Evolutionary conservation across 768 basidiomycete genomes (phyloP).

Genomic region (Amanita inopinata): DNA sequence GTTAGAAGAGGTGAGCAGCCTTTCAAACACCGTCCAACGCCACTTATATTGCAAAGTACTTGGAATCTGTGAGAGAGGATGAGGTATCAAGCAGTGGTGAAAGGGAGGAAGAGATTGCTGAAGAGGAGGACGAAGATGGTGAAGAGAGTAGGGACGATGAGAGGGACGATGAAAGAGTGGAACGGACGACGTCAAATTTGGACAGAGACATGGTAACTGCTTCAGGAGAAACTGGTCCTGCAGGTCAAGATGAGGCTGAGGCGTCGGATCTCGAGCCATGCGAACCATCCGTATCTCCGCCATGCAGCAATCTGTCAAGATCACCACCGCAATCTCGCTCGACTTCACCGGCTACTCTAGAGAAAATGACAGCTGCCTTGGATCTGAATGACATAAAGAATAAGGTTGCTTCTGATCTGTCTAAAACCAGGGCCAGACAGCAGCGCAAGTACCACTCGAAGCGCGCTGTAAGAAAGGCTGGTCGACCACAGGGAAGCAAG

Average conservation of each 20-base stretch:
- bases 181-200: no score
- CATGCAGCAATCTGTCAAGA: conserved; percentile 29
- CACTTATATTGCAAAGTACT: conserved; percentile 40
- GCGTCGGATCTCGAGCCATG: background rate
- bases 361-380: conserved; percentile 33
- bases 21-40: conserved; percentile 14
- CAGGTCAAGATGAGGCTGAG: conserved; percentile 6
- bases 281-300: conserved; percentile 14
- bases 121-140: conserved; percentile 20
- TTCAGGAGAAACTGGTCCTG: no score
- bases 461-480: conserved; percentile 49
- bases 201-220: no score
- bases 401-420: conserved; percentile 53
- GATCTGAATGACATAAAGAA: conserved; percentile 40
- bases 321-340: conserved; percentile 45
- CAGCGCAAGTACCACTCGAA: conserved; percentile 76
- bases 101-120: conserved; percentile 20
- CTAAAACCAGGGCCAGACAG: conserved; percentile 48
- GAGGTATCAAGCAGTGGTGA: conserved; percentile 14
- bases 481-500: conserved; percentile 74
- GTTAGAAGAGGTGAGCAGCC: conserved; percentile 66
- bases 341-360: conserved; percentile 31
- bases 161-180: conserved; percentile 18
- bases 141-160: conserved; percentile 27
- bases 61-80: conserved; percentile 40